Percentiles rank a stretch among this genome's conserved stretches.
Conservation (phyloP, 2,329 filamentous ascomycete species). For the Elsinoe fawcettii region DNA sequence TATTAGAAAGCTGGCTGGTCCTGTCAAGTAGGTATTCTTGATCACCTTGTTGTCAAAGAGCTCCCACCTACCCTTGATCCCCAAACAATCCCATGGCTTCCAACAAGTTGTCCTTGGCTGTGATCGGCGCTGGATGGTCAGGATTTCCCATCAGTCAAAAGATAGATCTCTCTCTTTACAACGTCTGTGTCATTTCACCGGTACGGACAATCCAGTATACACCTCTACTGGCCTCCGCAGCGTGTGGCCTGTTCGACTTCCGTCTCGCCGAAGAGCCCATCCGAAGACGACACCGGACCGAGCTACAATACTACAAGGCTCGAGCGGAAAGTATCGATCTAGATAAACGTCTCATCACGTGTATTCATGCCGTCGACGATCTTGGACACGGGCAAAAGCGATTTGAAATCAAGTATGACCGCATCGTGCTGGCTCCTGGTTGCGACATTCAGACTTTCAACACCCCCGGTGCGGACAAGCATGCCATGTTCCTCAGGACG, state of each 20-base stretch:
- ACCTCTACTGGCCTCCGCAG: slow-evolving; percentile 38
- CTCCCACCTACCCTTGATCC: too few relatives aligned
- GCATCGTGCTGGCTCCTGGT: slow-evolving; percentile 37
- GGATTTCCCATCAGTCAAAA: slow-evolving; percentile 35
- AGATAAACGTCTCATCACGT: slow-evolving; percentile 28
- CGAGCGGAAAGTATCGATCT: slow-evolving; percentile 35
- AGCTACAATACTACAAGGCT: slow-evolving; percentile 35
- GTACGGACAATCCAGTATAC: slow-evolving; percentile 38
- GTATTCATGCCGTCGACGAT: slow-evolving; percentile 28
- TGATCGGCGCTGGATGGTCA: slow-evolving; percentile 37
- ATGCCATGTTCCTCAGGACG: slow-evolving; percentile 34
- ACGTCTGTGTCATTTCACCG: slow-evolving; percentile 37
- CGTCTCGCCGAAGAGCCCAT: slow-evolving; percentile 40
- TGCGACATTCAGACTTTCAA: slow-evolving; percentile 36
- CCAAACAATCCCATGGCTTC: slow-evolving; percentile 8
- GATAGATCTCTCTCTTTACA: slow-evolving; percentile 31
- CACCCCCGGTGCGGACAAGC: slow-evolving; percentile 34
- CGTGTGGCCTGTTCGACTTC: slow-evolving; percentile 40
- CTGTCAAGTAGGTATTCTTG: not conserved
- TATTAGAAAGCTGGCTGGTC: not conserved
- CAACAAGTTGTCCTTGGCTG: slow-evolving; percentile 21
- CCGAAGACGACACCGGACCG: slow-evolving; percentile 27
- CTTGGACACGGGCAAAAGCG: slow-evolving; percentile 23
- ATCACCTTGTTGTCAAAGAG: too few relatives aligned
- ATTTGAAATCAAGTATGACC: slow-evolving; percentile 38